phyloP scores from a whole-genome alignment of 768 basidiomycete species.

The Cyclocybe cylindracea region DNA sequence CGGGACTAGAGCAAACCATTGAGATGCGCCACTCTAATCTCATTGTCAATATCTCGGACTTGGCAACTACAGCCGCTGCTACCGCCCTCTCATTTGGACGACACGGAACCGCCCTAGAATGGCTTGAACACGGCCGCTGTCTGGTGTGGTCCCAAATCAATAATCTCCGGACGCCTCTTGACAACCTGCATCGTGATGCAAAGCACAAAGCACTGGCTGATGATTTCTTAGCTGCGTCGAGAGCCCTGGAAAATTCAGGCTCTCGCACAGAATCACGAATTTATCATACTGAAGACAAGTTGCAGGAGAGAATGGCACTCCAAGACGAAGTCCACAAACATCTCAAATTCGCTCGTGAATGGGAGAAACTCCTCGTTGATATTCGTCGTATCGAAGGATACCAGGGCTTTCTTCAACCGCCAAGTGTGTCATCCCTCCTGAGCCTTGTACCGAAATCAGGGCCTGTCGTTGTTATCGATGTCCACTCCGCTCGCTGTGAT shows the following conservation, averaged over 20 bases:
- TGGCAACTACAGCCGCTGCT: conserved; percentile 16
- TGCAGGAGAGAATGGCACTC: background rate
- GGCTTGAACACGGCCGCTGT: conserved; percentile 16
- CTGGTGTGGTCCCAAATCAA: conserved; percentile 13
- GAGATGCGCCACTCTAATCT: conserved; percentile 11
- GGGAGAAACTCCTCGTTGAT: conserved; percentile 13
- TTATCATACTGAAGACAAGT: too few relatives aligned
- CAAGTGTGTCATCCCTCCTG: conserved; percentile 1
- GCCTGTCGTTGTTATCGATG: conserved; percentile 17
- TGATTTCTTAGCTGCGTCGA: conserved; percentile 1
- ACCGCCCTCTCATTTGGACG: conserved; percentile 2
- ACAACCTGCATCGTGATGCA: background rate
- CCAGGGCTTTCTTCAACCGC: conserved; percentile 16
- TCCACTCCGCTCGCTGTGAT: conserved; percentile 17
- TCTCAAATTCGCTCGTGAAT: conserved; percentile 14
- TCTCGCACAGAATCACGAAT: background rate
- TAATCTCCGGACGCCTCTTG: conserved; percentile 7
- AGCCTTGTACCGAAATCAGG: conserved; percentile 5
- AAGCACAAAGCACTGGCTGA: conserved; percentile 3
- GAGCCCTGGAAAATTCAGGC: background rate
- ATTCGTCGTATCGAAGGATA: conserved; percentile 18
- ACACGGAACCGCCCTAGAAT: conserved; percentile 7
- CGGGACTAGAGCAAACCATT: conserved; percentile 18
- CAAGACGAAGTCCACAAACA: conserved; percentile 3
- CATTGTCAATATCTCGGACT: conserved; percentile 1